Base-by-base conservation (phyloP, 1,284 basidiomycete species). In the Ustilago trichophora region DNA sequence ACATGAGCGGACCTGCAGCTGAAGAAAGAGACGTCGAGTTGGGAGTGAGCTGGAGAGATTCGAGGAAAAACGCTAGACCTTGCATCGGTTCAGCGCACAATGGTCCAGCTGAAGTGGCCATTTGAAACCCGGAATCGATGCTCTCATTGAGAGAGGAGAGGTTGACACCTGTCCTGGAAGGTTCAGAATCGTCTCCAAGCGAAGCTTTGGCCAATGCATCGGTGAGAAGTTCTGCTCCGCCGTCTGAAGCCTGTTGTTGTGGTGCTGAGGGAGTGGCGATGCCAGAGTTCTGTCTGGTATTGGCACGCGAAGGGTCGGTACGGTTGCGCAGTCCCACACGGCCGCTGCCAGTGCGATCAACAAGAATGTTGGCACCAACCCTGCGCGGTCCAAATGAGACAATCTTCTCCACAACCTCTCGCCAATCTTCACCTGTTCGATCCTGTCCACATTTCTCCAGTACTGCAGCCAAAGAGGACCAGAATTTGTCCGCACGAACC, bases 21-120 rank as follows among this genome's bases (percentile, higher is more conserved):
- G 95, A 93, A 3, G 89, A 86, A 19, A 83, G 81, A 27, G 82
- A 87, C 78, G 83, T 80, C 88, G 88, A 51, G 86, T 90, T 91
- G 36, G 45, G 19, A 11, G 43, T 46, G n/a, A 10, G 56, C 31
- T 33, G 58, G 3, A 8, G 43, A 58, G 83, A 84, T 81, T 98
- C 92, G 3, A 99, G 86, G 67, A 95, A 91, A 83, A 90, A 98
- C 0, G 90, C 93, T 83, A 98, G 84, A 0, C 95, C 96, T 63
- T 95, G 90, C 15, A 98, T 88, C 1, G 96, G 96, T 81, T 99
- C 96, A 7, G 90, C 90, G 72, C 96, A 98, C 21, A 98, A 82
- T 7, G 96, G 96, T 0, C 96, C 96, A 82, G 94, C 91, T 77
- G 91, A 90, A 0, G 90, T 91, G 3, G 94, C 93, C 37, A 98